Percentiles rank a stretch among this genome's conserved stretches.
Conservation (phyloP, 192 early-diverging fungal species). For the Backusella parvicylindrica region DNA sequence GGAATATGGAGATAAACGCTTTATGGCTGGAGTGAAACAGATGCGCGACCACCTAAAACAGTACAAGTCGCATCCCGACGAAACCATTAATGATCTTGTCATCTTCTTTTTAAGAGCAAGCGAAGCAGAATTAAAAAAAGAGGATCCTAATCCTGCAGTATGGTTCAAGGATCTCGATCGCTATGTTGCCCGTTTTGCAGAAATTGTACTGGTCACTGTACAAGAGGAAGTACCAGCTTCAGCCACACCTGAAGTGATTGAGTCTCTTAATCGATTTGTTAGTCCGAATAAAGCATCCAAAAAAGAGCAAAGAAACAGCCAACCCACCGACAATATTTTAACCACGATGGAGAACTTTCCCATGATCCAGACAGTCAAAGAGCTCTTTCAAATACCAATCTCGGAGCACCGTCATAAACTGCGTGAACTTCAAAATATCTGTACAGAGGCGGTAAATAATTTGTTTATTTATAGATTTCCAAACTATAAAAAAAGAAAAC, state of each 20-base stretch:
- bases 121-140: slow-evolving; percentile 28
- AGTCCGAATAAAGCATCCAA: slow-evolving; percentile 7
- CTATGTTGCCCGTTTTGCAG: slow-evolving; percentile 43
- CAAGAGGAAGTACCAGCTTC: slow-evolving; percentile 34
- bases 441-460: slow-evolving; percentile 39
- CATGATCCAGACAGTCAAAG: slow-evolving; percentile 29
- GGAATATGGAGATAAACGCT: slow-evolving; percentile 43
- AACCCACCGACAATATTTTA: neutral
- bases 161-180: slow-evolving; percentile 39
- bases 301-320: slow-evolving; percentile 10
- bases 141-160: slow-evolving; percentile 31
- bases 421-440: slow-evolving; percentile 40
- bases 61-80: slow-evolving; percentile 34
- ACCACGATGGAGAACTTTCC: slow-evolving; percentile 9
- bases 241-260: slow-evolving; percentile 31
- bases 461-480: neutral
- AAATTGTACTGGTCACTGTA: slow-evolving; percentile 39
- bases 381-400: slow-evolving; percentile 38
- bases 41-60: slow-evolving; percentile 35
- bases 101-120: slow-evolving; percentile 42
- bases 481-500: neutral
- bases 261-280: slow-evolving; percentile 15
- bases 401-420: slow-evolving; percentile 32
- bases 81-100: slow-evolving; percentile 48
- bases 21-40: slow-evolving; percentile 34